phyloP scores from a whole-genome alignment of 1,284 basidiomycete species.

The Phellinidium pouzarii region DNA sequence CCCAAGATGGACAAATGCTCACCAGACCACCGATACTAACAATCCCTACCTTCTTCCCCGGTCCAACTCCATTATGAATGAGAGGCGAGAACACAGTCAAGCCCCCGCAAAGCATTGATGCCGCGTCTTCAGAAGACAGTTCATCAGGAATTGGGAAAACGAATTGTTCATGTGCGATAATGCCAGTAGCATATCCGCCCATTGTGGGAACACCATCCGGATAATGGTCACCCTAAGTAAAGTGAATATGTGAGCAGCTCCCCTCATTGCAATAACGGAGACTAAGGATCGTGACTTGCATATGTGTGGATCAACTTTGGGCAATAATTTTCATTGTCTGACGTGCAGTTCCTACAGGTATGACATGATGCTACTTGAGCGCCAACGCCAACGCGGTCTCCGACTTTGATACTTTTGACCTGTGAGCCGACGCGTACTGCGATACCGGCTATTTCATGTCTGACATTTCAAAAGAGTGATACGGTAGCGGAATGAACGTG shows the following conservation, averaged over 20 bases:
- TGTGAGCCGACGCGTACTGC: conserved; percentile 47
- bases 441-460: conserved; percentile 60
- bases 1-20: background rate
- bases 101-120: conserved; percentile 56
- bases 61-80: conserved; percentile 50
- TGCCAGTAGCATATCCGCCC: conserved; percentile 61
- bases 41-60: conserved; percentile 62
- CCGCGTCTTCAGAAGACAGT: conserved; percentile 45
- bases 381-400: conserved; percentile 62
- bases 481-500: conserved; percentile 28
- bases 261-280: conserved; percentile 18
- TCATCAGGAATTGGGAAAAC: conserved; percentile 64
- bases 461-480: background rate
- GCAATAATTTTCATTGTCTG: conserved; percentile 50
- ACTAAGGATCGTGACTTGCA: conserved; percentile 24
- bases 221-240: conserved; percentile 37
- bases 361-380: conserved; percentile 51
- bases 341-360: conserved; percentile 46
- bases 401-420: conserved; percentile 50
- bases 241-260: conserved; percentile 21
- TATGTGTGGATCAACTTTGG: conserved; percentile 28
- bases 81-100: conserved; percentile 64
- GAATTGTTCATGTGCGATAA: conserved; percentile 62
- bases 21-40: conserved; percentile 54
- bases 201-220: conserved; percentile 47